phyloP scores from a whole-genome alignment of 148 eudicot genomes.

The Amaranthus palmeri region DNA sequence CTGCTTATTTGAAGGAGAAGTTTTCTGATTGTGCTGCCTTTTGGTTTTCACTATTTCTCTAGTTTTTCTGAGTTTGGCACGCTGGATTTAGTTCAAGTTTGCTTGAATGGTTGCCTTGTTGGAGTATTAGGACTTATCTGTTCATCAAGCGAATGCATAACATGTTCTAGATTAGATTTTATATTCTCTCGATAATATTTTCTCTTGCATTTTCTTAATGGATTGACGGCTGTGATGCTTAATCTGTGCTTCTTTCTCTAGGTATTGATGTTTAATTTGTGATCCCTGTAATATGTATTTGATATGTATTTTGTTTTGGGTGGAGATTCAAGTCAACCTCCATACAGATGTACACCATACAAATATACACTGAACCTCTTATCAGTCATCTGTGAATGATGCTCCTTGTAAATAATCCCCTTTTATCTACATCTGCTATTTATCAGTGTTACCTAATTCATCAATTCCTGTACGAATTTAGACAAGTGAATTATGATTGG shows the following conservation, averaged over 20 bases:
- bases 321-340: background rate
- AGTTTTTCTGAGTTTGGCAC: background rate
- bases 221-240: background rate
- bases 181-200: background rate
- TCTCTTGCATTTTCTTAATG: background rate
- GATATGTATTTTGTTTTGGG: background rate
- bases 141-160: background rate
- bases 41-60: slow-evolving; percentile 4
- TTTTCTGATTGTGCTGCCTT: background rate
- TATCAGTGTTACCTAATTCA: background rate
- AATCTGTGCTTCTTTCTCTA: background rate
- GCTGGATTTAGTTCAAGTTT: background rate
- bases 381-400: no score
- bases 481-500: no score
- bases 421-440: background rate
- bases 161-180: background rate
- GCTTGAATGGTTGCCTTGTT: background rate
- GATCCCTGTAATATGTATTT: background rate
- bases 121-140: background rate
- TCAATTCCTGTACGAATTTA: no score
- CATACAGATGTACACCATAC: no score
- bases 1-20: background rate
- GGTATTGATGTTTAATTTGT: background rate
- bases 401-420: background rate
- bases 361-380: no score